A percentile compares a stretch with the other conserved stretches of the same genome.
Conservation (phyloP, 129 eudicot genomes). For the Cynara cardunculus region DNA sequence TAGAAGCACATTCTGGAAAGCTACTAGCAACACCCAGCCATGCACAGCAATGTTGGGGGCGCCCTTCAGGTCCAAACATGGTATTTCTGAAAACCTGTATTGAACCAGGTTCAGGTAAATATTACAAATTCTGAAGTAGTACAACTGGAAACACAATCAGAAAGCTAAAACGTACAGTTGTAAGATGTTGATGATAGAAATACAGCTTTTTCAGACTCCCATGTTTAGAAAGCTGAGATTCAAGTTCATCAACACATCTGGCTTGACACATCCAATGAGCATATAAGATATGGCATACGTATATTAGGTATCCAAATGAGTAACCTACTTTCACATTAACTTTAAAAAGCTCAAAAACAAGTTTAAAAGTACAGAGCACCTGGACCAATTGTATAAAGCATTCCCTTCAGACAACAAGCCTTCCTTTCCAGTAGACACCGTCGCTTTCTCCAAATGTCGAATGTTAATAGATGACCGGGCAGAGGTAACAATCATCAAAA, state of each 20-base stretch:
- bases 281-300: constrained; percentile 11
- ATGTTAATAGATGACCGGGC: constrained; percentile 95
- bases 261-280: constrained; percentile 28
- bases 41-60: constrained; percentile 99
- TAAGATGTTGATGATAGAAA: constrained; percentile 99
- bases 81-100: constrained; percentile 95
- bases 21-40: constrained; percentile 99
- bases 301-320: not conserved
- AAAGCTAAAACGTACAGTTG: constrained; percentile 56
- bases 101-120: constrained; percentile 14
- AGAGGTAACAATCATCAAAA: constrained; percentile 96
- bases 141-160: not conserved
- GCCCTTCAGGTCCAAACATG: constrained; percentile 99
- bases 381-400: constrained; percentile 97
- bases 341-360: constrained; percentile 6
- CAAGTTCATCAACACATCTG: constrained; percentile 99
- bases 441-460: constrained; percentile 98
- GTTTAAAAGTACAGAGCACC: constrained; percentile 44
- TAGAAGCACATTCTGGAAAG: constrained; percentile 95
- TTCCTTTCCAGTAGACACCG: constrained; percentile 98
- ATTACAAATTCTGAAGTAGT: not conserved
- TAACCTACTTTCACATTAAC: not conserved
- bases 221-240: constrained; percentile 80
- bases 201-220: constrained; percentile 96
- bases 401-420: constrained; percentile 97